Percentiles rank a stretch among this genome's conserved stretches.
These are phyloP conservation scores for Kingdonia uniflora DNA, from an alignment of 164 flowering plant genomes.

Conservation along the genomic window DNA sequence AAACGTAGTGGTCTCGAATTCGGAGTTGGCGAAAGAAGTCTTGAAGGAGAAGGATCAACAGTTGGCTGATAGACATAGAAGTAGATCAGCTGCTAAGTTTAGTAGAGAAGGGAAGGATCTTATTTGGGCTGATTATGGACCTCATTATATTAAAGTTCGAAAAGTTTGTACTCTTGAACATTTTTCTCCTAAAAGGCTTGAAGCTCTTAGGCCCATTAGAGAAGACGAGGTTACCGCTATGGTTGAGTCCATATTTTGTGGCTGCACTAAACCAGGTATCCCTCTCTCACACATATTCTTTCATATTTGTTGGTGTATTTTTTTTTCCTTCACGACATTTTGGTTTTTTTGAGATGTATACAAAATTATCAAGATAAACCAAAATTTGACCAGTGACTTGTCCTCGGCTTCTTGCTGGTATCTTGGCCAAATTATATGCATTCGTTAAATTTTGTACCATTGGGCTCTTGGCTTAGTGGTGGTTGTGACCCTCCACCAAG, in stretches of 20 bases:
- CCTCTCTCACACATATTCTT: neutral
- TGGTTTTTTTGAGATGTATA: no score
- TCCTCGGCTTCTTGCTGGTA: no score
- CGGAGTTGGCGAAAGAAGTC: conserved; percentile 41
- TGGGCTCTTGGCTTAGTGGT: no score
- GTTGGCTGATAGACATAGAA: conserved; percentile 38
- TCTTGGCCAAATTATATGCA: no score
- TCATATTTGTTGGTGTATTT: neutral
- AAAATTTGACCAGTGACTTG: no score
- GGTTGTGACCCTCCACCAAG: no score
- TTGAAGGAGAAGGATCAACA: conserved; percentile 49
- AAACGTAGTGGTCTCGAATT: conserved; percentile 29
- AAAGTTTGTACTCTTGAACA: conserved; percentile 49
- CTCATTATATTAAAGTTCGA: conserved; percentile 54
- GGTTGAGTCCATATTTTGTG: conserved; percentile 40
- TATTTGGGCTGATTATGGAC: conserved; percentile 59
- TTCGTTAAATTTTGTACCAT: no score
- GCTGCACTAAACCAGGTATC: conserved; percentile 28
- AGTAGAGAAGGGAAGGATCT: conserved; percentile 46
- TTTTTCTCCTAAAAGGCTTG: conserved; percentile 41
- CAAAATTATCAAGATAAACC: no score
- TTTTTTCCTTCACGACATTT: neutral
- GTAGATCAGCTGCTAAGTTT: conserved; percentile 28
- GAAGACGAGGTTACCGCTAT: conserved; percentile 65
- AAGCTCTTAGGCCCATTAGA: conserved; percentile 42